Conservation (phyloP, 2,329 filamentous ascomycete species). For the Microdochium trichocladiopsis region DNA sequence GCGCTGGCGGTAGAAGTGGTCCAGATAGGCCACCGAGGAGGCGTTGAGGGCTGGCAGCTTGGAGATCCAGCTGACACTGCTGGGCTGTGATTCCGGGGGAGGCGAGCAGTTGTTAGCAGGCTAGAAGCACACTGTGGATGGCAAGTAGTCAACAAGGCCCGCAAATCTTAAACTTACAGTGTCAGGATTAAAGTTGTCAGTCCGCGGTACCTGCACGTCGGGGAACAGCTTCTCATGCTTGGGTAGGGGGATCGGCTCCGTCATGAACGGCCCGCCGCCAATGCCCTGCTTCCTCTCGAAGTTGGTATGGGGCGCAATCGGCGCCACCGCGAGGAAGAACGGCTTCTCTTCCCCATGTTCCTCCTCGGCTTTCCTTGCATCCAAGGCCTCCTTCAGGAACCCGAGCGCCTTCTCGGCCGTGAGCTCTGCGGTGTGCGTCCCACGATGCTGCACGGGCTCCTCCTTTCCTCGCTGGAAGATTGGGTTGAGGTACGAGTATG, state of each 20-base stretch:
- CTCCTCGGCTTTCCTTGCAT: constrained; percentile 9
- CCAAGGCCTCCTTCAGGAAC: constrained; percentile 46
- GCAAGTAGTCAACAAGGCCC: no score
- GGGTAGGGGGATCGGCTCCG: neutral
- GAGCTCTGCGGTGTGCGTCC: constrained; percentile 47
- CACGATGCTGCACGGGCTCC: constrained; percentile 45
- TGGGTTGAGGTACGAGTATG: constrained; percentile 56
- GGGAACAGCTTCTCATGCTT: neutral
- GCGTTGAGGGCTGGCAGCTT: constrained; percentile 35
- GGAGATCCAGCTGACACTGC: constrained; percentile 33
- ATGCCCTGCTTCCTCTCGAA: neutral
- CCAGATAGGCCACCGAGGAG: constrained; percentile 40
- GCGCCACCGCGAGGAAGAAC: constrained; percentile 54
- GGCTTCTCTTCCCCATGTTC: constrained; percentile 27
- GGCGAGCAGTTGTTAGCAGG: no score
- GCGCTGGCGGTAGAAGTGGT: constrained; percentile 29
- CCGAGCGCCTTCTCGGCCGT: constrained; percentile 42
- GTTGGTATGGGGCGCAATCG: constrained; percentile 50
- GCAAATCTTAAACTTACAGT: constrained; percentile 36
- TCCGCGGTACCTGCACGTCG: neutral
- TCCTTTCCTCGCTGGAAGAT: constrained; percentile 50
- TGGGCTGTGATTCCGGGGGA: constrained; percentile 3
- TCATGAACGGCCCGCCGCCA: neutral
- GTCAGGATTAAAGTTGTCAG: constrained; percentile 14
- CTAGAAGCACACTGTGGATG: no score